Percentiles rank a stretch among this genome's conserved stretches.
These are phyloP conservation scores for Limnomonas spitsbergensis DNA, from an alignment of 139 green algal genomes.

Conservation along the genomic window DNA sequence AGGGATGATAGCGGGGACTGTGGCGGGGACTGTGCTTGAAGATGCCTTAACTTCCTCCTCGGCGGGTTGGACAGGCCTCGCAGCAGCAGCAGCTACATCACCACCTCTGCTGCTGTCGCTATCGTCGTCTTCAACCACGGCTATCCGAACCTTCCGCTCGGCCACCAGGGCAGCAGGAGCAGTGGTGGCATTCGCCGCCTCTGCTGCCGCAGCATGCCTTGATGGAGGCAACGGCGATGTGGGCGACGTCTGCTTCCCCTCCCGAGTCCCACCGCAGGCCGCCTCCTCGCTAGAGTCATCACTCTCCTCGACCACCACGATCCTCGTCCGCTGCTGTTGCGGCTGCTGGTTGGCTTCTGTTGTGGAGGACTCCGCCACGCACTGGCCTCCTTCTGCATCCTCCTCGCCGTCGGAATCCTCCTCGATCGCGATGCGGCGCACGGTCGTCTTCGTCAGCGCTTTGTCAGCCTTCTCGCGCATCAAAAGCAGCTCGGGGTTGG, in stretches of 20 bases:
- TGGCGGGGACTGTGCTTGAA: background rate
- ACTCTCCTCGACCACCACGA: slow-evolving; percentile 14
- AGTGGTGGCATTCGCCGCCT: background rate
- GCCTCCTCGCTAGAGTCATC: slow-evolving; percentile 7
- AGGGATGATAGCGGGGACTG: background rate
- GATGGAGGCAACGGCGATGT: background rate
- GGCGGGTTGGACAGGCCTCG: background rate
- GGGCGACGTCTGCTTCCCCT: background rate
- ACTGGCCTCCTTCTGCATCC: background rate
- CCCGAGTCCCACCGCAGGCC: too few relatives aligned
- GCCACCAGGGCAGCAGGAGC: background rate
- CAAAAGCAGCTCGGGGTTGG: slow-evolving; percentile 13
- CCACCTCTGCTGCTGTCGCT: slow-evolving; percentile 22
- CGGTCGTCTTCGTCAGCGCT: background rate
- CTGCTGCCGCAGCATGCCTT: background rate
- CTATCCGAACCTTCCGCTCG: slow-evolving; percentile 23
- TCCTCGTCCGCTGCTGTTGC: slow-evolving; percentile 14
- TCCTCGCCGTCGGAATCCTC: slow-evolving; percentile 39
- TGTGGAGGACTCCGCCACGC: background rate
- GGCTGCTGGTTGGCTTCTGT: background rate
- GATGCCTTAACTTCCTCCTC: background rate
- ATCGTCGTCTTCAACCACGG: slow-evolving; percentile 25
- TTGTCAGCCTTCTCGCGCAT: slow-evolving; percentile 19
- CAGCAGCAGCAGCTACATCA: background rate
- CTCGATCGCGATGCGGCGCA: slow-evolving; percentile 36